Conservation (phyloP, 441 rosid genomes). For the Erysimum cheiri region DNA sequence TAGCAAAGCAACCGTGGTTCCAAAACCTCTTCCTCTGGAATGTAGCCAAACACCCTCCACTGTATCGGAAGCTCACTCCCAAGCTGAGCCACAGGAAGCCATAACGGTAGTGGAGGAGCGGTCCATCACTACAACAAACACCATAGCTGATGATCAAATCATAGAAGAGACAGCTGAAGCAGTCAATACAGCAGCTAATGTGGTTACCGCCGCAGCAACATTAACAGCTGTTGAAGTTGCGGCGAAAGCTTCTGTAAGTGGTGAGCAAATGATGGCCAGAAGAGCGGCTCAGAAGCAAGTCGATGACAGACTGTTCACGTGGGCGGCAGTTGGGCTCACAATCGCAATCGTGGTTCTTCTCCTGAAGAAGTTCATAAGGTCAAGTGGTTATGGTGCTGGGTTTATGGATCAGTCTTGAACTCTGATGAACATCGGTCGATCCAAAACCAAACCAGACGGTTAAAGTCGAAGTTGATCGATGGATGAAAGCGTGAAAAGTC, state of each 20-base stretch:
- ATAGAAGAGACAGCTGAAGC: constrained; percentile 51
- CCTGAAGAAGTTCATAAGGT: constrained; percentile 83
- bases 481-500: constrained; percentile 23
- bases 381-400: constrained; percentile 75
- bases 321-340: constrained; percentile 88
- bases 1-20: constrained; percentile 74
- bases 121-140: constrained; percentile 31
- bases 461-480: constrained; percentile 15
- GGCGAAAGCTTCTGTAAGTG: constrained; percentile 49
- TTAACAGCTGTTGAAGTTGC: constrained; percentile 39
- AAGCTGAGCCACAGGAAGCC: constrained; percentile 45
- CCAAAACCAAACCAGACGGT: constrained; percentile 16
- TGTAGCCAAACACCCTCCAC: constrained; percentile 42
- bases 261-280: constrained; percentile 42
- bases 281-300: constrained; percentile 61
- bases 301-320: constrained; percentile 80
- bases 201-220: constrained; percentile 37
- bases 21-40: constrained; percentile 46
- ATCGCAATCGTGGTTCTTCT: constrained; percentile 85
- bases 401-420: constrained; percentile 81
- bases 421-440: neutral
- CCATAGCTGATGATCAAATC: constrained; percentile 37
- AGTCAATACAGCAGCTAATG: constrained; percentile 45
- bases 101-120: constrained; percentile 38
- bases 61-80: constrained; percentile 41